A percentile compares a stretch with the other conserved stretches of the same genome.
Evolutionary conservation across 1,139 yeast species (phyloP).

Genomic region (Pichia sp.): DNA sequence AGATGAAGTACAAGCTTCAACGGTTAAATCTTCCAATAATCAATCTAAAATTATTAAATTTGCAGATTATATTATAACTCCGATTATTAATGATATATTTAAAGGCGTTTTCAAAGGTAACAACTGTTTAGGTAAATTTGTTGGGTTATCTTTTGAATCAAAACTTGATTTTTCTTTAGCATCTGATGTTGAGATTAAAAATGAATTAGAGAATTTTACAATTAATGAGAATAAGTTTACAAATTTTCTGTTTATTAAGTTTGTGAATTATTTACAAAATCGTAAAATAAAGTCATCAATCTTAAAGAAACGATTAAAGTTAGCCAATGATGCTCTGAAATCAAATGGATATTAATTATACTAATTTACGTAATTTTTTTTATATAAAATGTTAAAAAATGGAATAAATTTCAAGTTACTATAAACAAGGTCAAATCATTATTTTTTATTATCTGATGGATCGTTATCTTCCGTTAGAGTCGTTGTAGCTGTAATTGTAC

Average conservation of each 20-base stretch:
- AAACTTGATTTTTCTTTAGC: slow-evolving; percentile 4
- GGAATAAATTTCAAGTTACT: background rate
- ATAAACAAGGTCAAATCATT: slow-evolving; percentile 23
- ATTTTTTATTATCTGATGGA: slow-evolving; percentile 1
- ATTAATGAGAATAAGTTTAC: background rate
- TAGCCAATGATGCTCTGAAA: background rate
- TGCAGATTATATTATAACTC: slow-evolving; percentile 1
- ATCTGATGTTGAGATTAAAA: slow-evolving; percentile 3
- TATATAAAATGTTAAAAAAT: no score
- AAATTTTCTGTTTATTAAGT: slow-evolving; percentile 1
- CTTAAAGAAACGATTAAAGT: background rate
- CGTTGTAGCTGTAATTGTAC: slow-evolving; percentile 12
- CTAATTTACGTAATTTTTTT: background rate
- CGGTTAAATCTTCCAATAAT: background rate
- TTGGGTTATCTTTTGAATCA: slow-evolving; percentile 5
- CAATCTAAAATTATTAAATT: background rate
- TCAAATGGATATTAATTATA: no score
- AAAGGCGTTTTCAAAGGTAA: slow-evolving; percentile 10
- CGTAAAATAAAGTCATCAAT: background rate
- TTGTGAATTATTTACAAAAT: slow-evolving; percentile 1
- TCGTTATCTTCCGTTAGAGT: slow-evolving; percentile 19
- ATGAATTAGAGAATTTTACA: background rate
- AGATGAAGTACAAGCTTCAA: background rate
- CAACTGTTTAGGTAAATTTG: slow-evolving; percentile 7
- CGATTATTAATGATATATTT: slow-evolving; percentile 13